Evolutionary conservation across 2,329 filamentous ascomycete genomes (phyloP).

Genomic region (Drechslera avenae): DNA sequence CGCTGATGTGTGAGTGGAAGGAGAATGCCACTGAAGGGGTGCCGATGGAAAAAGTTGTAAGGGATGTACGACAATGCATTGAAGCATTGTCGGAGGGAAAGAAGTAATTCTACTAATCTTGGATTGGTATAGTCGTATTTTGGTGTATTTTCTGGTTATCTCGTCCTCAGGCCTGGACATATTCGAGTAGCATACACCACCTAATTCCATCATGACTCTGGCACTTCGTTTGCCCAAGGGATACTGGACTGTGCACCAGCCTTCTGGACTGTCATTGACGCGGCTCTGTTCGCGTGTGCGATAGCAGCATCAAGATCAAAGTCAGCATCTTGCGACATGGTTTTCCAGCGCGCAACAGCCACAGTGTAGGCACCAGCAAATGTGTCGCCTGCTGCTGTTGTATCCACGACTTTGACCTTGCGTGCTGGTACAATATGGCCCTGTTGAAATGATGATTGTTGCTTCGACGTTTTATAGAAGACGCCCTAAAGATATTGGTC

Average conservation of each 20-base stretch:
- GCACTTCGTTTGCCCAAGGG: conserved; percentile 65
- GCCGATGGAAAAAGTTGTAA: no score
- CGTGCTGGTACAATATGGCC: conserved; percentile 63
- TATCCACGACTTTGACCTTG: conserved; percentile 83
- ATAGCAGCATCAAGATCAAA: conserved; percentile 64
- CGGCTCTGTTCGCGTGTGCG: conserved; percentile 64
- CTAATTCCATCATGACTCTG: conserved; percentile 17
- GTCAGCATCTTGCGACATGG: conserved; percentile 48
- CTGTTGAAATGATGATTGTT: conserved; percentile 50
- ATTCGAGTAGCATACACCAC: no score
- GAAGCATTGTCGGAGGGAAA: no score
- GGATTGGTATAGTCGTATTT: no score
- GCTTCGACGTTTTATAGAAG: conserved; percentile 52
- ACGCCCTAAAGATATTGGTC: conserved; percentile 42
- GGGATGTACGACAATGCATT: no score
- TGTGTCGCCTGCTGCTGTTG: conserved; percentile 91
- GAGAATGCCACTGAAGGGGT: no score
- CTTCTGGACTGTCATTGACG: conserved; percentile 69
- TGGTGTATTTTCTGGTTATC: no score
- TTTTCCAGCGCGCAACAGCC: conserved; percentile 62
- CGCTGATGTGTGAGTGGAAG: no score
- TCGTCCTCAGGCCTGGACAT: no score
- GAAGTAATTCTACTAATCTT: no score
- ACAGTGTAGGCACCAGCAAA: conserved; percentile 90
- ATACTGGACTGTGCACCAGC: conserved; percentile 70